Evolutionary conservation across 495 filamentous ascomycete species (phyloP).

Genomic region (Xylaria sp.): DNA sequence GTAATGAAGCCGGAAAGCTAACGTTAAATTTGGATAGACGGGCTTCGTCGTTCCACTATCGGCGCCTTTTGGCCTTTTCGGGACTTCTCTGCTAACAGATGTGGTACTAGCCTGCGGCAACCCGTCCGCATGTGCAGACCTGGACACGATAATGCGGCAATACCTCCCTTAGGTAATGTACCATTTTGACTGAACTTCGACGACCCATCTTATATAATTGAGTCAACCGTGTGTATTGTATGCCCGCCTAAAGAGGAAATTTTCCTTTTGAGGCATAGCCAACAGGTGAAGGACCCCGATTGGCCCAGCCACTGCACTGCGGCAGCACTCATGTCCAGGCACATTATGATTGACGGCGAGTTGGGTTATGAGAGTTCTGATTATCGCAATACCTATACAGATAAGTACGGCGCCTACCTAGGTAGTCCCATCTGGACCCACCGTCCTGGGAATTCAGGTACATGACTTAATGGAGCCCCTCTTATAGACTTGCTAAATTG

Average conservation of each 20-base stretch:
- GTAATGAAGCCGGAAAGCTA: too few species aligned
- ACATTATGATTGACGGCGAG: not conserved
- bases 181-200: not conserved
- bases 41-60: too few species aligned
- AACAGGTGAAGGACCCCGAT: not conserved
- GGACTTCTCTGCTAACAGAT: not conserved
- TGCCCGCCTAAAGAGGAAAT: not conserved
- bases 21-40: too few species aligned
- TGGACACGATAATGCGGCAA: not conserved
- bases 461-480: not conserved
- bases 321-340: not conserved
- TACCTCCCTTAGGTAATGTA: not conserved
- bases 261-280: not conserved
- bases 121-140: slow-evolving; percentile 16
- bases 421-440: not conserved
- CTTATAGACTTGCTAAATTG: not conserved
- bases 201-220: slow-evolving; percentile 5
- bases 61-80: not conserved
- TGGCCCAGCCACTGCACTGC: not conserved
- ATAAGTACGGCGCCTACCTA: too few species aligned
- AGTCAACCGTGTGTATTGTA: not conserved
- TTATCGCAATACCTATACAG: not conserved
- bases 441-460: not conserved
- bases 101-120: slow-evolving; percentile 18
- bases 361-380: not conserved